These are phyloP conservation scores for Suillus clintonianus DNA, from an alignment of 768 basidiomycete genomes.

Conservation along the genomic window DNA sequence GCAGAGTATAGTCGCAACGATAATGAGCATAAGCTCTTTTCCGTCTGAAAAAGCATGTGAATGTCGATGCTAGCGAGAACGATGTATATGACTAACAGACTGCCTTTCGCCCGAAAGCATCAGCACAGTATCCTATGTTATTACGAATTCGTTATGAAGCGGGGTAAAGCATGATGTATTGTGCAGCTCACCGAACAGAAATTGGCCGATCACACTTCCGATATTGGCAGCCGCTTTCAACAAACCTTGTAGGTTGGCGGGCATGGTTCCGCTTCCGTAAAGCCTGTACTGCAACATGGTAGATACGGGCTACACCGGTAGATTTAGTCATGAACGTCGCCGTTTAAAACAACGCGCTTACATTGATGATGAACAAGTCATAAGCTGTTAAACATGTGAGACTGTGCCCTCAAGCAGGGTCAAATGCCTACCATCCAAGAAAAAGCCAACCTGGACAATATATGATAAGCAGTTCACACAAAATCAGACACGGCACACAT, in stretches of 20 bases:
- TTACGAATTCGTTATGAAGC: not conserved
- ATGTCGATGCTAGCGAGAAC: not conserved
- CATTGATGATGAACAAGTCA: slow-evolving; percentile 73
- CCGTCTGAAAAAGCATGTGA: slow-evolving; percentile 47
- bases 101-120: slow-evolving; percentile 67
- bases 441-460: slow-evolving; percentile 58
- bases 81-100: slow-evolving; percentile 45
- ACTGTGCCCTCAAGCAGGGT: not conserved
- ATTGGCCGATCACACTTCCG: slow-evolving; percentile 71
- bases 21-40: slow-evolving; percentile 80
- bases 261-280: slow-evolving; percentile 53
- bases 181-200: slow-evolving; percentile 49
- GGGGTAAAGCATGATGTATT: not conserved
- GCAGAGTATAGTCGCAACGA: slow-evolving; percentile 72
- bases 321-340: not conserved
- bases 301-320: slow-evolving; percentile 52
- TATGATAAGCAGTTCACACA: slow-evolving; percentile 2
- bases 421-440: slow-evolving; percentile 60
- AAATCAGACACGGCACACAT: not conserved
- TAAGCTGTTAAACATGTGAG: slow-evolving; percentile 46
- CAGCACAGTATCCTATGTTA: slow-evolving; percentile 58
- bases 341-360: slow-evolving; percentile 23
- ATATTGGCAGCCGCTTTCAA: slow-evolving; percentile 72
- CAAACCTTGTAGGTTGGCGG: slow-evolving; percentile 57
- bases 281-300: slow-evolving; percentile 69